Percentiles rank a stretch among this genome's conserved stretches.
Evolutionary conservation across 2,329 filamentous ascomycete genomes (phyloP).

Genomic region (Sporothrix sp.): DNA sequence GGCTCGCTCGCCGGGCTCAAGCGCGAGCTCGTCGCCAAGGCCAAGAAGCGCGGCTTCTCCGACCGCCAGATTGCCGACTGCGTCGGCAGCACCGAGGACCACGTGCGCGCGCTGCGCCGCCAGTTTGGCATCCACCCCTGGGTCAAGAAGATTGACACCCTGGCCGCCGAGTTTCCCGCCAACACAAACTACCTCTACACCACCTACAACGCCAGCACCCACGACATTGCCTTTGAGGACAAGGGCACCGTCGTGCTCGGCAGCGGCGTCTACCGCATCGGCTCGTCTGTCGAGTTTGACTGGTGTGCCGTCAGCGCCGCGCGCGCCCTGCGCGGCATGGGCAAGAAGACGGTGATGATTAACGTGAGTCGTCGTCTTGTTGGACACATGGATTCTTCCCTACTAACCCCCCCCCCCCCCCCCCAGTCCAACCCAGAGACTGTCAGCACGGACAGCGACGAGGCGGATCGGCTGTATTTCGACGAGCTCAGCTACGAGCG

Average conservation of each 20-base stretch:
- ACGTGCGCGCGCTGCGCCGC: constrained; percentile 76
- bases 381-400: not conserved
- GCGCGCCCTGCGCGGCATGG: constrained; percentile 70
- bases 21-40: constrained; percentile 78
- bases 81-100: constrained; percentile 76
- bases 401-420: not conserved
- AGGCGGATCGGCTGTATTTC: constrained; percentile 87
- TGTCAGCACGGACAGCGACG: constrained; percentile 73
- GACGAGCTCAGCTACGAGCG: constrained; percentile 95
- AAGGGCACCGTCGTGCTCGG: constrained; percentile 83
- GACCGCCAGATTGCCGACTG: constrained; percentile 88
- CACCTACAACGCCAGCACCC: constrained; percentile 90
- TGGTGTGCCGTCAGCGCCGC: constrained; percentile 95
- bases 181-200: constrained; percentile 95
- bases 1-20: constrained; percentile 76
- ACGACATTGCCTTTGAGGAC: constrained; percentile 91
- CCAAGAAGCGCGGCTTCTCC: constrained; percentile 97
- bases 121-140: constrained; percentile 85
- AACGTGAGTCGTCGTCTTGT: too few relatives aligned
- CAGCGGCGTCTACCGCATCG: constrained; percentile 94
- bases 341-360: constrained; percentile 97
- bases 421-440: constrained; percentile 85
- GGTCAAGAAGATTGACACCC: constrained; percentile 97
- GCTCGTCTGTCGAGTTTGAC: constrained; percentile 95
- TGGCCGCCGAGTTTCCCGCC: constrained; percentile 92